Conservation (phyloP, 352 stramenopile species). For the Globisporangium cederbergense region DNA sequence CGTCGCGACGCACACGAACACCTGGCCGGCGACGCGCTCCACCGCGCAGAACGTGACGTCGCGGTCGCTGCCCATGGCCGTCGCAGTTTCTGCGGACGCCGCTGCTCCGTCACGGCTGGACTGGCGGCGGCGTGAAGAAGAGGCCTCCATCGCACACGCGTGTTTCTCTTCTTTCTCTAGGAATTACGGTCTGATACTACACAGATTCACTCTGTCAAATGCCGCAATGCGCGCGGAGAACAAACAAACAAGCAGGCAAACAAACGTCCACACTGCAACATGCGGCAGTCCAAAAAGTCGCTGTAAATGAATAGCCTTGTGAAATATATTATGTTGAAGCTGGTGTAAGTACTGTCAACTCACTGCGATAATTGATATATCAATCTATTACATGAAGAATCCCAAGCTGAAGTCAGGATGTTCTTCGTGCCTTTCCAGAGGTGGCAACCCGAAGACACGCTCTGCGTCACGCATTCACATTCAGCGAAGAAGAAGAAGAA, state of each 20-base stretch:
- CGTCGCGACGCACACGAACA: slow-evolving; percentile 60
- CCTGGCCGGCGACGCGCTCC: slow-evolving; percentile 44
- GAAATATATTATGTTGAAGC: neutral
- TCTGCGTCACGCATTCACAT: slow-evolving; percentile 1
- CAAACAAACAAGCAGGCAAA: neutral
- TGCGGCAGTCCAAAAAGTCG: neutral
- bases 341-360: too few relatives aligned
- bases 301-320: neutral
- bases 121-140: neutral
- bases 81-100: slow-evolving; percentile 16
- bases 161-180: slow-evolving; percentile 5
- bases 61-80: slow-evolving; percentile 15
- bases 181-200: neutral
- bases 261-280: slow-evolving; percentile 6
- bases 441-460: neutral
- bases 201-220: too few relatives aligned
- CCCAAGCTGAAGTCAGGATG: neutral
- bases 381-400: neutral
- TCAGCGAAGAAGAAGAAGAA: slow-evolving; percentile 11
- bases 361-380: neutral
- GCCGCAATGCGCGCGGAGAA: neutral
- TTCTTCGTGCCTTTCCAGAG: neutral
- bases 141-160: neutral
- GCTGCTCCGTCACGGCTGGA: neutral
- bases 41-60: slow-evolving; percentile 68